Base-by-base conservation (phyloP, 1,284 basidiomycete genomes). In the Tremellales sp. region DNA sequence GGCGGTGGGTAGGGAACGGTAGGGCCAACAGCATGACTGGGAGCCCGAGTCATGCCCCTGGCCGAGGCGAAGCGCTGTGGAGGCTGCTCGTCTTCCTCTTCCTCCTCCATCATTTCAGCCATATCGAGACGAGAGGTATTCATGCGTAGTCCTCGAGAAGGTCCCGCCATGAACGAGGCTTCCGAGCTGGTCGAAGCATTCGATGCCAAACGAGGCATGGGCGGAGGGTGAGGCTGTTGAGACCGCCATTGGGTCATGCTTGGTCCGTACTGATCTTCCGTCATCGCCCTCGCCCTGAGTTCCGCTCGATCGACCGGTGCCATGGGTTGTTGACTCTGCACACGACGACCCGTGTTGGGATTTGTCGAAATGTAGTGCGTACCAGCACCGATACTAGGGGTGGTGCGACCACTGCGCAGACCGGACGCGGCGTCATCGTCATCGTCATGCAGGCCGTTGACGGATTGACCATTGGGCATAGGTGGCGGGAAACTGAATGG, bases 241-340 rank as follows among this genome's bases (percentile, higher is more conserved):
- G 64, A 65, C 58, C 82, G 75, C 85, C 85, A 86, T 55, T 83
- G 82, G 1, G 78, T 75, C 75, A 86, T 83, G 17, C 79, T 76
- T 15, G 80, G 76, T 2, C 84, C 82, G 56, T 81, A 82, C 46
- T 79, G 77, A 64, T 86, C 85, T 64, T 89, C 86, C 11, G 86
- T 86, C 56, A 82, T 79, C n/a, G 84, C 83, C 35, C 86, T 78
- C 17, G 64, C 52, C 62, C 73, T 22, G 73, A 70, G 56, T 79
- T 72, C 70, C 19, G 72, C 80, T 46, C 82, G 80, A 49, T 72
- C 65, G 33, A 84, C 82, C 15, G 79, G 72, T 5, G 81, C 80
- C 67, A 83, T 78, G 56, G 76, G 82, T 61, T 80, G 69, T 45
- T 68, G 67, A 52, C 77, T 81, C 50, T 81, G 78, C 15, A 78